A percentile compares a stretch with the other conserved stretches of the same genome.
These are phyloP conservation scores for Solanum ahanhuiri DNA, from an alignment of 257 asterid species.

Conservation along the genomic window DNA sequence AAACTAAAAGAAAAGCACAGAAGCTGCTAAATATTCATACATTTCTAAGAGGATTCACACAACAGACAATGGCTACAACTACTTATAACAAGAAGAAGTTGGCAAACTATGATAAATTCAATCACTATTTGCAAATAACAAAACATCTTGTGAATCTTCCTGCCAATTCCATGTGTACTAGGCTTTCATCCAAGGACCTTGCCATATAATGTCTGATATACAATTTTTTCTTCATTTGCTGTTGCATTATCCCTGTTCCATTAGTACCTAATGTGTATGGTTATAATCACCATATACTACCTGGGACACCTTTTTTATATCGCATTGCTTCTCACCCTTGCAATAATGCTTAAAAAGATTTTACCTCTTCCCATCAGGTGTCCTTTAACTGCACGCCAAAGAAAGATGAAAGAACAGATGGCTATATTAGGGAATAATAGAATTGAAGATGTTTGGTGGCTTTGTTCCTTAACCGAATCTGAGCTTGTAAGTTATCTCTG, in stretches of 20 bases:
- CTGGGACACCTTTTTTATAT: background rate
- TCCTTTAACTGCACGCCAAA: background rate
- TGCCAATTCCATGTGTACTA: background rate
- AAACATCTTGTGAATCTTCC: background rate
- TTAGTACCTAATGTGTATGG: background rate
- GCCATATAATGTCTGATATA: background rate
- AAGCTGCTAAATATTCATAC: background rate
- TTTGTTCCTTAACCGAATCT: constrained; percentile 64
- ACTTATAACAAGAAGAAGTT: background rate
- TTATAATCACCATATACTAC: background rate
- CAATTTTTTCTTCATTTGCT: background rate
- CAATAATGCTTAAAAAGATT: background rate
- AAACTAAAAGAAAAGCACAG: background rate
- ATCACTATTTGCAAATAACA: background rate
- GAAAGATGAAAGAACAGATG: background rate
- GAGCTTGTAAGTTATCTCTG: constrained; percentile 44
- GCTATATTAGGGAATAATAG: constrained; percentile 23
- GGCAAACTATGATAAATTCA: background rate
- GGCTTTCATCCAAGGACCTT: background rate
- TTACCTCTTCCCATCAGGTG: background rate
- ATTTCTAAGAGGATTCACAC: background rate
- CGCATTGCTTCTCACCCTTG: background rate
- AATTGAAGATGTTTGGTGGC: constrained; percentile 71
- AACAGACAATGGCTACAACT: background rate
- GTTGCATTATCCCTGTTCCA: background rate